Evolutionary conservation across 1,284 basidiomycete genomes (phyloP).

Genomic region (Moniliella sp.): DNA sequence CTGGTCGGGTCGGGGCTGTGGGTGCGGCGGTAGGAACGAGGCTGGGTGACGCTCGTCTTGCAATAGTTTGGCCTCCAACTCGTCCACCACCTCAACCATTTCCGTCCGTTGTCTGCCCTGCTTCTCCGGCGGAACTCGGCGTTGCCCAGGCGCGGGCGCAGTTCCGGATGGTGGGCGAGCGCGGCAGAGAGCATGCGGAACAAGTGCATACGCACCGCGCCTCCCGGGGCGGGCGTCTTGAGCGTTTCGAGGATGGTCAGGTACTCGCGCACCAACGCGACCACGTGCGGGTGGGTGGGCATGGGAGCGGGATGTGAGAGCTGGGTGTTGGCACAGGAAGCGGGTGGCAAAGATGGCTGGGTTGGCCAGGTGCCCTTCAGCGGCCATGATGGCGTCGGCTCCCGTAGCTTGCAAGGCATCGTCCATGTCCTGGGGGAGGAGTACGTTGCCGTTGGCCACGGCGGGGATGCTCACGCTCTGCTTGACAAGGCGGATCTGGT

Average conservation of each 20-base stretch:
- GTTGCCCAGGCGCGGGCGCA: no score
- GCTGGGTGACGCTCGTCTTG: no score
- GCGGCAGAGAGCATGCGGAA: constrained; percentile 75
- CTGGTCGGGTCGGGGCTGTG: no score
- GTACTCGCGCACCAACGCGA: constrained; percentile 60
- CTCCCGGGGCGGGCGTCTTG: constrained; percentile 49
- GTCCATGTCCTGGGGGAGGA: constrained; percentile 59
- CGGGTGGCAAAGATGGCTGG: constrained; percentile 50
- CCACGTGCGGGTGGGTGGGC: constrained; percentile 43
- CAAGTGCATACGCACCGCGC: constrained; percentile 70
- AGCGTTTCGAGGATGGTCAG: constrained; percentile 55
- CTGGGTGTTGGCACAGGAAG: background rate
- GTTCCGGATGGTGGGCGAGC: constrained; percentile 47
- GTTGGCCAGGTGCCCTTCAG: constrained; percentile 86
- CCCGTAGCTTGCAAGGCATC: constrained; percentile 59
- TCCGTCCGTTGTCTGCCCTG: constrained; percentile 36
- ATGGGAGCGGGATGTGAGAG: no score
- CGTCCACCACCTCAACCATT: constrained; percentile 37
- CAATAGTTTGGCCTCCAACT: constrained; percentile 42
- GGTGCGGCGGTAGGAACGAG: no score
- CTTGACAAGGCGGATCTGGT: constrained; percentile 65
- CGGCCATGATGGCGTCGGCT: constrained; percentile 77
- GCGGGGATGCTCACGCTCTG: constrained; percentile 70
- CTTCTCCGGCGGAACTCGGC: no score
- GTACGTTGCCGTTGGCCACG: constrained; percentile 89